phyloP scores from a whole-genome alignment of 139 green algal genomes.

The Chloropicon primus region DNA sequence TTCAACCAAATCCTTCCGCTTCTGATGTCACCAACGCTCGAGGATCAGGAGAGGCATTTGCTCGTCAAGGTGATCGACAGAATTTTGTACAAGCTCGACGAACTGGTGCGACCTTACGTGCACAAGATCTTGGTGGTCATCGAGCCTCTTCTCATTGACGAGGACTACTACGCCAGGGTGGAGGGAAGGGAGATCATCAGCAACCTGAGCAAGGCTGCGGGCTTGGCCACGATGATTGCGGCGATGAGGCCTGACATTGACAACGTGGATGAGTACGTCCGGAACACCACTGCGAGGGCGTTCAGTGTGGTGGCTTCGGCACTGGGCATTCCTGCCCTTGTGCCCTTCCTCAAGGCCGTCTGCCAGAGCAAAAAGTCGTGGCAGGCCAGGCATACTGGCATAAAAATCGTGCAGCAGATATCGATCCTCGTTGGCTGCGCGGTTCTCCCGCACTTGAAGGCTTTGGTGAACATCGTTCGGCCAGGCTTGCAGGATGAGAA shows the following conservation, averaged over 20 bases:
- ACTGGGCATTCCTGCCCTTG: conserved; percentile 88
- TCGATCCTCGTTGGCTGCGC: conserved; percentile 94
- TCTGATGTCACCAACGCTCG: conserved; percentile 94
- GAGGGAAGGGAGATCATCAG: conserved; percentile 97
- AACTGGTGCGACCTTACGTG: conserved; percentile 93
- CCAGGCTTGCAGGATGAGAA: conserved; percentile 55
- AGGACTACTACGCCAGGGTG: conserved; percentile 98
- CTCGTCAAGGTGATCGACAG: conserved; percentile 86
- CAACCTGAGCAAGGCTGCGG: conserved; percentile 84
- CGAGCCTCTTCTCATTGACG: conserved; percentile 97
- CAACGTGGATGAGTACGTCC: conserved; percentile 97
- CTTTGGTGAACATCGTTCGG: conserved; percentile 94
- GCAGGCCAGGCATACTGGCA: conserved; percentile 91
- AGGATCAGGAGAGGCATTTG: conserved; percentile 97
- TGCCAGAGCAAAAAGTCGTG: conserved; percentile 93
- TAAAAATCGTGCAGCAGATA: conserved; percentile 99
- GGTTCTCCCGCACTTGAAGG: conserved; percentile 90
- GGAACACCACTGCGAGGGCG: conserved; percentile 87
- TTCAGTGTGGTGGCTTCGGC: conserved; percentile 83
- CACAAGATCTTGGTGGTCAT: conserved; percentile 99
- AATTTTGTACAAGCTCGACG: conserved; percentile 95
- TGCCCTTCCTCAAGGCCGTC: conserved; percentile 98
- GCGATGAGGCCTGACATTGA: conserved; percentile 99
- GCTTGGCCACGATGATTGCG: conserved; percentile 46
- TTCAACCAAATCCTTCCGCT: conserved; percentile 98